A percentile compares a stretch with the other conserved stretches of the same genome.
Conservation (phyloP, 2,329 filamentous ascomycete genomes). For the Zelopaecilomyces penicillatus region DNA sequence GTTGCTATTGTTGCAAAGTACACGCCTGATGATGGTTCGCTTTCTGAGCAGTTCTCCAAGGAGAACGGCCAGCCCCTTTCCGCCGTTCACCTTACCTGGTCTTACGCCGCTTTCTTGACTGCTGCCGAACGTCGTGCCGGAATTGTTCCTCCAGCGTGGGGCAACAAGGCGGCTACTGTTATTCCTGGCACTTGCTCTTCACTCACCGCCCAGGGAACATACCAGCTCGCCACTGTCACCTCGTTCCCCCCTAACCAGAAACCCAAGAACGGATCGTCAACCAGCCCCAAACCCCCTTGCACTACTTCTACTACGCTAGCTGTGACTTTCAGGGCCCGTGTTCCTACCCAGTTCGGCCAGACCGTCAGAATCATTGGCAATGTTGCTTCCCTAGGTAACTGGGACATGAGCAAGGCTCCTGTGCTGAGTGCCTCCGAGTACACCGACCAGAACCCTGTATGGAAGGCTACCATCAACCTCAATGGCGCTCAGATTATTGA, state of each 20-base stretch:
- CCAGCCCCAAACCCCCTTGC: constrained; percentile 28
- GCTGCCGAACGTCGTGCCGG: constrained; percentile 48
- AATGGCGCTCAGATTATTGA: constrained; percentile 46
- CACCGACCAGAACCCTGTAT: constrained; percentile 50
- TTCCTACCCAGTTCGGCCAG: constrained; percentile 51
- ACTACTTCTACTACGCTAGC: constrained; percentile 37
- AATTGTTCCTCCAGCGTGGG: constrained; percentile 50
- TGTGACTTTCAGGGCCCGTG: constrained; percentile 54
- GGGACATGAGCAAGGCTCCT: constrained; percentile 48
- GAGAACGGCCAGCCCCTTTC: constrained; percentile 47
- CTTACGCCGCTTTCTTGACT: constrained; percentile 62
- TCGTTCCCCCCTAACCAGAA: constrained; percentile 43
- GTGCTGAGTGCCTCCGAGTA: constrained; percentile 52
- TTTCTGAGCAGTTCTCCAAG: constrained; percentile 60
- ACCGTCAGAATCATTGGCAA: constrained; percentile 58
- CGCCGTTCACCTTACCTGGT: constrained; percentile 64
- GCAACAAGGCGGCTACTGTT: constrained; percentile 33
- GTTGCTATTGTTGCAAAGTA: constrained; percentile 55
- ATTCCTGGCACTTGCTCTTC: constrained; percentile 42
- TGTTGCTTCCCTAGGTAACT: constrained; percentile 50
- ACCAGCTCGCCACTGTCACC: constrained; percentile 38
- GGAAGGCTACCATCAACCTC: constrained; percentile 49
- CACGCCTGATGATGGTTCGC: constrained; percentile 50
- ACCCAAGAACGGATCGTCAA: constrained; percentile 26
- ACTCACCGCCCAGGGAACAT: constrained; percentile 40